Base-by-base conservation (phyloP, 257 asterid species). In the Thymus mandschuricus region DNA sequence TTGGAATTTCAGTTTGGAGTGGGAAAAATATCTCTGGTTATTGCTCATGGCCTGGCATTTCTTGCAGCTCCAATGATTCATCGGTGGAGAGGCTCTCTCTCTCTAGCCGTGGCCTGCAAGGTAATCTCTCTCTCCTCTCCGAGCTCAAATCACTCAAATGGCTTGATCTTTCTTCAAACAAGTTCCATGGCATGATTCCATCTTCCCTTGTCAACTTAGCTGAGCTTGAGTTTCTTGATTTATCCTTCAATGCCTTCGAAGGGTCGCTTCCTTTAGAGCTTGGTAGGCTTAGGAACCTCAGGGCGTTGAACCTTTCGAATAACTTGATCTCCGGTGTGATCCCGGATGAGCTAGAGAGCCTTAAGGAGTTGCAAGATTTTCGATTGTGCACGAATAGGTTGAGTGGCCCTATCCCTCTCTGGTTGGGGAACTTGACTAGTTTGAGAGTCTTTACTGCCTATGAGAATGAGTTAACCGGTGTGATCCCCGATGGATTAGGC, bases 121-220 rank as follows among this genome's bases (percentile, higher is more conserved):
- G 99, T 88, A 92, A 95, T 74, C 27, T 86, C 55, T 83, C 88
- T 68, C 88, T 91, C 71, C 74, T 94, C 44, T 88, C 92, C 59
- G 83, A 79, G 83, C 93, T 94, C 78, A 91, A 82, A 81, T 85
- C 87, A 30, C 84, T 94, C 75, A 91, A 83, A 46, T 85, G 78
- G 81, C 97, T 94, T 69, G 98, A 89, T 82, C 96, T 94, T 76
- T 94, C 99, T 38, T 48, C 66, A 78, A 94, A 94, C 85, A 84
- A 82, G 67, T 91, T 94, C 71, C 87, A 76, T 62, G 97, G 96
- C 70, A 38, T 71, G 15, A 94, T 94, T 38, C 97, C 97, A 64
- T 76, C 79, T 55, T 79, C 82, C 34, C 81, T 94, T 59, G 92
- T 87, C 41, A 81, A 85, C 43, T 81, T 94, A 61, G 75, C 88